These are phyloP conservation scores for Lasiosphaeria ovina DNA, from an alignment of 495 filamentous ascomycete species.

Conservation along the genomic window DNA sequence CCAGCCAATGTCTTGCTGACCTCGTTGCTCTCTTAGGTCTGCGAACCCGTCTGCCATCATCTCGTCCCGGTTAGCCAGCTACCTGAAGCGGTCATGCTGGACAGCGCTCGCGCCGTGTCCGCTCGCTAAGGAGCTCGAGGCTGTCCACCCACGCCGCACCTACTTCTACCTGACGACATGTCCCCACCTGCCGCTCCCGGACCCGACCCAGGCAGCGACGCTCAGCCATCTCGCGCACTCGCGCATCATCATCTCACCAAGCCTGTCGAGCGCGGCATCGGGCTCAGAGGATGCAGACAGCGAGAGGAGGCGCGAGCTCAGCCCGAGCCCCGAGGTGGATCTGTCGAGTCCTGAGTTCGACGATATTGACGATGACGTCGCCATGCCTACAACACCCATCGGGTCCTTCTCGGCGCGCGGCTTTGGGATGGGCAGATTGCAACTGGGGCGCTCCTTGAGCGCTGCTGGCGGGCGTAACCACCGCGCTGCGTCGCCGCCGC, in stretches of 20 bases:
- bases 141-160: conserved; percentile 88
- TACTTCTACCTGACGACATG: conserved; percentile 92
- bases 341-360: conserved; percentile 85
- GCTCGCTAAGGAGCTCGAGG: conserved; percentile 85
- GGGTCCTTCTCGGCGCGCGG: conserved; percentile 57
- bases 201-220: conserved; percentile 50
- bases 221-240: conserved; percentile 42
- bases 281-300: conserved; percentile 66
- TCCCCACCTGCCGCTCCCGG: conserved; percentile 78
- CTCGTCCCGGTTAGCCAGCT: conserved; percentile 83
- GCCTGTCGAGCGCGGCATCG: conserved; percentile 70
- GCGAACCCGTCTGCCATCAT: conserved; percentile 94
- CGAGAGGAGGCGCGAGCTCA: conserved; percentile 71
- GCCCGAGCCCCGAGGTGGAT: conserved; percentile 90
- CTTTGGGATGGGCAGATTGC: conserved; percentile 20
- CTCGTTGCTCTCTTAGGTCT: conserved; percentile 58
- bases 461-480: conserved; percentile 54
- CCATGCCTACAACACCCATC: conserved; percentile 54
- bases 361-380: conserved; percentile 61
- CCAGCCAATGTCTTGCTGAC: conserved; percentile 31
- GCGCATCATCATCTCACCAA: conserved; percentile 73
- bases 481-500: conserved; percentile 74
- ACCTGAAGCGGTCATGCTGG: conserved; percentile 83
- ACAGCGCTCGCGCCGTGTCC: conserved; percentile 79
- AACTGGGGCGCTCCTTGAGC: not conserved